Percentiles rank a stretch among this genome's conserved stretches.
These are phyloP conservation scores for Aspergillus thermomutatus DNA, from an alignment of 2,329 filamentous ascomycete genomes.

Conservation along the genomic window DNA sequence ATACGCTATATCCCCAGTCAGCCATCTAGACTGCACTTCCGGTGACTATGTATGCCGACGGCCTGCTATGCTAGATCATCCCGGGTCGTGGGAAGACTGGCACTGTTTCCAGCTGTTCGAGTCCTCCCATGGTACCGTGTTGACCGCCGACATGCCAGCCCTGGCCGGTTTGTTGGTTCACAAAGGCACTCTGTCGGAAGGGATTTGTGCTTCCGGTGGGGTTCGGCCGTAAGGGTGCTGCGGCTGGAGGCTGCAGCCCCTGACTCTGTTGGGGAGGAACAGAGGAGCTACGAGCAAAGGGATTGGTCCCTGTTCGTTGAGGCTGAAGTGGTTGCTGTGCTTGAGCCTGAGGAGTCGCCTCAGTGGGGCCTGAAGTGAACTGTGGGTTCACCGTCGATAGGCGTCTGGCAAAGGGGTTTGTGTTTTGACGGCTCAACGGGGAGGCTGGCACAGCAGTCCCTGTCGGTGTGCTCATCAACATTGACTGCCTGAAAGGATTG, in stretches of 20 bases:
- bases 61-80: constrained; percentile 22
- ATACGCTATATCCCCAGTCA: background rate
- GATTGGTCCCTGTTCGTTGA: constrained; percentile 68
- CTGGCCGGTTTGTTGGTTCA: constrained; percentile 82
- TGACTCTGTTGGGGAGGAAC: constrained; percentile 36
- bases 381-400: constrained; percentile 34
- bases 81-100: constrained; percentile 82
- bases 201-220: constrained; percentile 89
- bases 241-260: constrained; percentile 33
- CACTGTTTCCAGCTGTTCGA: constrained; percentile 72
- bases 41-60: background rate
- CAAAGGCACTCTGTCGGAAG: constrained; percentile 85
- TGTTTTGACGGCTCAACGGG: constrained; percentile 61
- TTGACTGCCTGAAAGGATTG: constrained; percentile 92
- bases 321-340: constrained; percentile 39
- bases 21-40: background rate
- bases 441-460: constrained; percentile 48
- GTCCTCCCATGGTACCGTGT: constrained; percentile 72
- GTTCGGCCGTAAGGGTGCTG: constrained; percentile 63
- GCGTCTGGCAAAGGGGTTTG: constrained; percentile 81
- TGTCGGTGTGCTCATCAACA: constrained; percentile 58
- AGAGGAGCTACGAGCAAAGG: constrained; percentile 59
- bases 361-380: constrained; percentile 19
- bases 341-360: constrained; percentile 23
- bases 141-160: constrained; percentile 77